Evolutionary conservation across 352 stramenopile genomes (phyloP), one percentile per base, ranked within the genome.

Genomic region (Globisporangium barbulae): DNA sequence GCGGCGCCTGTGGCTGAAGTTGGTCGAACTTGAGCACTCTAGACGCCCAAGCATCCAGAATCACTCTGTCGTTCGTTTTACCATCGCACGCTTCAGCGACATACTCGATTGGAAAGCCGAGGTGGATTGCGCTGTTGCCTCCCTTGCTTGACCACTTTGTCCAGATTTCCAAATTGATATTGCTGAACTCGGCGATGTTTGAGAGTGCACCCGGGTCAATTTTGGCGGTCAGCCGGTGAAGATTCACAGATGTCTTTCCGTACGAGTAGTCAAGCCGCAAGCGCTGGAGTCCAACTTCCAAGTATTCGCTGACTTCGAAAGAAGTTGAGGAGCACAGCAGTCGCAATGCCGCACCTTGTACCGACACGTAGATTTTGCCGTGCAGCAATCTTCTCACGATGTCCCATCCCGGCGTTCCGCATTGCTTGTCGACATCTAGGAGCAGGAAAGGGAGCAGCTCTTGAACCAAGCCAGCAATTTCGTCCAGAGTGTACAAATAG

Each of bases 171-270:
- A 90, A 19, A 21, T 73, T 76, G 10, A 90, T 45, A 33, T 71
- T 72, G 21, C 69, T 87, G 5, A 93, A 63, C 57, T 94, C 83
- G 19, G 72, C 71, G 17, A 90, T 76, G 49, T 89, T 79, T 33
- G 76, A 79, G 5, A 93, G 41, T 1, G 77, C 76, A 35, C 79
- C 76, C 22, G 85, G 85, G n/a, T 93, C 80, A 48, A 93, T 87
- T 68, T 85, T 91, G 4, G 65, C 70, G 1, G 71, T 74, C 31
- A 91, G 31, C 42, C 74, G 74, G 13, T 80, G 69, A 8, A 91
- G 60, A 12, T 76, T 65, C 3, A 90, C 33, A 35, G 77, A 68
- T 6, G 79, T 70, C 35, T 59, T 68, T 1, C 71, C 70, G 44
- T 62, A 66, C 0, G 61, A 58, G 42, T 84, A 91, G 2, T 55